A percentile compares a stretch with the other conserved stretches of the same genome.
phyloP scores from a whole-genome alignment of 768 basidiomycete genomes.

The Auriscalpium orientale region DNA sequence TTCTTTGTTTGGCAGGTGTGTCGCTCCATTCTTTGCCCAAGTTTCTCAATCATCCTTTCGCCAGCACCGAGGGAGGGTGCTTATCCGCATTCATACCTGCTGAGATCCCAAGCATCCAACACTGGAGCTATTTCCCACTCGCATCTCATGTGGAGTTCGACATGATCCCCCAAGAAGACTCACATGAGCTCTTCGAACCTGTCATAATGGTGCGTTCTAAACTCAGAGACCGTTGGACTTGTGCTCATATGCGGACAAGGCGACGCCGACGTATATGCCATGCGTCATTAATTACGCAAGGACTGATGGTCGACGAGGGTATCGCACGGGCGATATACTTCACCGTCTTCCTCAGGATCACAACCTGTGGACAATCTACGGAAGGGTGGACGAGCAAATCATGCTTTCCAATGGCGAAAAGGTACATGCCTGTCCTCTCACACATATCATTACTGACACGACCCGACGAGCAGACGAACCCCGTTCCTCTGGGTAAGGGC shows the following conservation, averaged over 20 bases:
- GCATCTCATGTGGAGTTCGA: not conserved
- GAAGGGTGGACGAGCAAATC: constrained; percentile 40
- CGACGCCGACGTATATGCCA: constrained; percentile 2
- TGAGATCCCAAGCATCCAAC: not conserved
- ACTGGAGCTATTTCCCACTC: not conserved
- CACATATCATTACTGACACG: not conserved
- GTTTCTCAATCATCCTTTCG: not conserved
- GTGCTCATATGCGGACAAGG: not conserved
- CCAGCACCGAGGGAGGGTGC: not conserved
- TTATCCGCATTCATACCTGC: not conserved
- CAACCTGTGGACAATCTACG: constrained; percentile 29
- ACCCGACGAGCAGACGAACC: constrained; percentile 26
- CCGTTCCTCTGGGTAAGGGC: constrained; percentile 27
- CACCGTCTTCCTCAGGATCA: constrained; percentile 32
- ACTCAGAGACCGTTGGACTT: not conserved
- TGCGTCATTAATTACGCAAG: constrained; percentile 24
- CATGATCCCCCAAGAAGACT: not conserved
- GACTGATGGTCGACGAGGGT: constrained; percentile 25
- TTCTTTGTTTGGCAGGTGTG: constrained; percentile 2
- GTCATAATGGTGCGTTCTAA: not conserved
- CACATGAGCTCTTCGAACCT: not conserved
- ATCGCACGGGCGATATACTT: constrained; percentile 34
- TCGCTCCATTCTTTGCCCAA: not conserved
- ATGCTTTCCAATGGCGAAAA: constrained; percentile 34
- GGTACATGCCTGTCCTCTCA: constrained; percentile 2